Evolutionary conservation across 2,329 filamentous ascomycete species (phyloP).

Genomic region (Fusarium domesticum): DNA sequence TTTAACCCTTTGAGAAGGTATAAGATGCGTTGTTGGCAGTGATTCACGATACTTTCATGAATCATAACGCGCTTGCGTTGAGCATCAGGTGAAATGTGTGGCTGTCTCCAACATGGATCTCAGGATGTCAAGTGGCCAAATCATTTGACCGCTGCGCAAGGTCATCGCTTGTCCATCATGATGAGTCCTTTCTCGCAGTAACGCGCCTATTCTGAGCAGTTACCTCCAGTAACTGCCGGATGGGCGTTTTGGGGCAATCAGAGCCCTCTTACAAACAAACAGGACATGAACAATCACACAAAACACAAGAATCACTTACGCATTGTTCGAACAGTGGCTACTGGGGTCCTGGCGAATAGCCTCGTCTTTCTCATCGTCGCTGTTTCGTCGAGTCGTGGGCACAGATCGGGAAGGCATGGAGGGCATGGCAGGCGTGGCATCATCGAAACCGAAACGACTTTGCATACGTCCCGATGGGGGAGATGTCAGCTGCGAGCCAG

Average conservation of each 20-base stretch:
- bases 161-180: not conserved
- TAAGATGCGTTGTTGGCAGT: not conserved
- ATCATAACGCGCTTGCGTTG: not conserved
- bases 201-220: too few species aligned
- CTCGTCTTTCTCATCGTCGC: conserved; percentile 83
- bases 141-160: not conserved
- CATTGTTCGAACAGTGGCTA: conserved; percentile 69
- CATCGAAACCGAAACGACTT: conserved; percentile 52
- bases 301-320: conserved; percentile 58
- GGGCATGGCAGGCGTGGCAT: conserved; percentile 62
- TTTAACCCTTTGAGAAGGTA: not conserved
- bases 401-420: conserved; percentile 83
- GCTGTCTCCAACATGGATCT: not conserved
- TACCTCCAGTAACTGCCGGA: too few species aligned
- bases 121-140: not conserved
- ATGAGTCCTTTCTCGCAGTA: not conserved
- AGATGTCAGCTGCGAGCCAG: conserved; percentile 76
- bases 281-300: not conserved
- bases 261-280: too few species aligned
- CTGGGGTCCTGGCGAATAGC: conserved; percentile 67
- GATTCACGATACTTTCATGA: not conserved
- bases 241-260: too few species aligned
- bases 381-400: conserved; percentile 82
- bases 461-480: conserved; percentile 64
- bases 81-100: too few species aligned